Evolutionary conservation across 2,329 filamentous ascomycete species (phyloP).

Genomic region (Helotiales sp.): DNA sequence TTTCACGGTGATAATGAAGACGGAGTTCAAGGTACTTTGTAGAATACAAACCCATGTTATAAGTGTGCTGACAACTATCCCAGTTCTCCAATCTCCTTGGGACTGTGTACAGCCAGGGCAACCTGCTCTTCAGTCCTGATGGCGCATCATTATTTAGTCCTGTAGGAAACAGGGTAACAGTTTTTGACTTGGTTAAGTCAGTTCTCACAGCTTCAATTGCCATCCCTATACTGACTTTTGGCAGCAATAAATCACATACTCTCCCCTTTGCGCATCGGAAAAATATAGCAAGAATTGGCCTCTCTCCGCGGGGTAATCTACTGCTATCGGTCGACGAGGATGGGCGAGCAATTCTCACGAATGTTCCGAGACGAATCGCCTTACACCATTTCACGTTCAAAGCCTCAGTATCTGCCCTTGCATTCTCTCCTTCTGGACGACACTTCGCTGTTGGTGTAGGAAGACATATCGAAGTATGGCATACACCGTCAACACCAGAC

Average conservation of each 20-base stretch:
- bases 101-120: conserved; percentile 97
- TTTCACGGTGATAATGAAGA: conserved; percentile 75
- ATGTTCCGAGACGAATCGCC: conserved; percentile 79
- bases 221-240: conserved; percentile 9
- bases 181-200: conserved; percentile 96
- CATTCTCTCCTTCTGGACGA: conserved; percentile 87
- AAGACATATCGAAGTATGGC: conserved; percentile 90
- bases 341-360: conserved; percentile 89
- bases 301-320: conserved; percentile 88
- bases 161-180: conserved; percentile 91
- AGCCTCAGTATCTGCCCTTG: conserved; percentile 75
- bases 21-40: conserved; percentile 90
- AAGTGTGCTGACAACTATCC: neutral
- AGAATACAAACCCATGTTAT: no score
- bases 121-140: conserved; percentile 94
- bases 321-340: conserved; percentile 92
- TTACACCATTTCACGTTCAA: conserved; percentile 97
- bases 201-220: neutral
- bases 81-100: conserved; percentile 98
- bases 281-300: conserved; percentile 85
- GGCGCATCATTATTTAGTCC: conserved; percentile 94
- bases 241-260: conserved; percentile 82
- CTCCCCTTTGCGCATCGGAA: conserved; percentile 90
- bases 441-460: conserved; percentile 90
- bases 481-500: conserved; percentile 87